Conservation (phyloP, 169 alveolate genomes). For the Plasmodium gaboni region DNA sequence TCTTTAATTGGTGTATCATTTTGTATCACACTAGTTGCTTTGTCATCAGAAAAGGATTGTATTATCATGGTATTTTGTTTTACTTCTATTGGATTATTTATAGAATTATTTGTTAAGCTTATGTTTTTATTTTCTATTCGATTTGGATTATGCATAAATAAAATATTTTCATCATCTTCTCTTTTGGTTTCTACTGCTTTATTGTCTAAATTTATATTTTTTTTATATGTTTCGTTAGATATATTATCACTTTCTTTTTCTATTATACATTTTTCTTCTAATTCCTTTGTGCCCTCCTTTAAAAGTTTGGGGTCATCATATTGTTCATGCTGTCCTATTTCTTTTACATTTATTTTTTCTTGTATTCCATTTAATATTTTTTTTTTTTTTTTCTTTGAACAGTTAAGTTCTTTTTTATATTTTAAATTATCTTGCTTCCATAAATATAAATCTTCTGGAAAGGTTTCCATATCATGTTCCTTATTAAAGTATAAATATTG, state of each 20-base stretch:
- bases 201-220: neutral
- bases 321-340: neutral
- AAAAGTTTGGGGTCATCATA: neutral
- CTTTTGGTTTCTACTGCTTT: neutral
- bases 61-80: too few species aligned
- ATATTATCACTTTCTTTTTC: neutral
- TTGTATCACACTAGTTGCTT: too few species aligned
- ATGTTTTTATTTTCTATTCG: too few species aligned
- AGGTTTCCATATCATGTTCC: conserved; percentile 15
- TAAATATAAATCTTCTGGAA: neutral
- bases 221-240: neutral
- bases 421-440: neutral
- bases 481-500: conserved; percentile 59
- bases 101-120: too few species aligned
- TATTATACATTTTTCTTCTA: neutral
- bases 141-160: too few species aligned
- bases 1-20: too few species aligned
- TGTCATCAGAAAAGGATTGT: too few species aligned
- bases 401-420: conserved; percentile 3
- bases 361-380: neutral
- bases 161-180: neutral
- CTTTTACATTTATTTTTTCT: neutral
- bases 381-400: conserved; percentile 10
- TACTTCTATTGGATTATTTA: too few species aligned
- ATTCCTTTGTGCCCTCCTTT: neutral